Percentiles rank a stretch among this genome's conserved stretches.
Evolutionary conservation across 345 rosid genomes (phyloP).

Genomic region (Eucalyptus cloeziana): DNA sequence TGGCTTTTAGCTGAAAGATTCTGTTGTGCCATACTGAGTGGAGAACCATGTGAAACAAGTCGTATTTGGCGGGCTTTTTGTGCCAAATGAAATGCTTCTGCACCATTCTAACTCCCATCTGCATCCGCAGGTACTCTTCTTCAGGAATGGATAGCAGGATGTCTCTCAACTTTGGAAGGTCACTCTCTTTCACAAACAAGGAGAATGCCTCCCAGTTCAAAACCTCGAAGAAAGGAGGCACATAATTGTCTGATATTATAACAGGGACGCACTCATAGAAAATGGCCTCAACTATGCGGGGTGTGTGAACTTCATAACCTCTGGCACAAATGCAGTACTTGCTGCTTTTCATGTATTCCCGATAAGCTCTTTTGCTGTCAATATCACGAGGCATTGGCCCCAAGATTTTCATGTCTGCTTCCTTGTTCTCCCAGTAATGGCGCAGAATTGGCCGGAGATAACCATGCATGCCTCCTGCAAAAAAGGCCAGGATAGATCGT

Average conservation of each 20-base stretch:
- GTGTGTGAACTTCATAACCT: slow-evolving; percentile 84
- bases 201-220: slow-evolving; percentile 73
- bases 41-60: slow-evolving; percentile 72
- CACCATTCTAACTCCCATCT: slow-evolving; percentile 45
- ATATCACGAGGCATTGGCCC: slow-evolving; percentile 62
- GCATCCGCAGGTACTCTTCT: slow-evolving; percentile 56
- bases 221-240: slow-evolving; percentile 80
- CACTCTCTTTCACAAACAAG: slow-evolving; percentile 69
- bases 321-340: slow-evolving; percentile 84
- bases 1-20: slow-evolving; percentile 31
- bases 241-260: slow-evolving; percentile 82
- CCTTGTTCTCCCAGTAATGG: slow-evolving; percentile 65
- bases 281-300: slow-evolving; percentile 76
- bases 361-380: slow-evolving; percentile 43
- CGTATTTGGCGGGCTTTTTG: slow-evolving; percentile 57
- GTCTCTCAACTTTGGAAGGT: slow-evolving; percentile 51
- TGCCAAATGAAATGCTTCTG: slow-evolving; percentile 92
- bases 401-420: slow-evolving; percentile 67
- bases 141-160: slow-evolving; percentile 55
- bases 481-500: slow-evolving; percentile 65
- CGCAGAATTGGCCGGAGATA: slow-evolving; percentile 57
- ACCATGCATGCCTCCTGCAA: slow-evolving; percentile 87
- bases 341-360: slow-evolving; percentile 82
- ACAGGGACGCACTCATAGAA: slow-evolving; percentile 74
- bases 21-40: slow-evolving; percentile 76